phyloP scores from a whole-genome alignment of 176 grass and related monocot genomes.

The Dendrocalamus sinicus region DNA sequence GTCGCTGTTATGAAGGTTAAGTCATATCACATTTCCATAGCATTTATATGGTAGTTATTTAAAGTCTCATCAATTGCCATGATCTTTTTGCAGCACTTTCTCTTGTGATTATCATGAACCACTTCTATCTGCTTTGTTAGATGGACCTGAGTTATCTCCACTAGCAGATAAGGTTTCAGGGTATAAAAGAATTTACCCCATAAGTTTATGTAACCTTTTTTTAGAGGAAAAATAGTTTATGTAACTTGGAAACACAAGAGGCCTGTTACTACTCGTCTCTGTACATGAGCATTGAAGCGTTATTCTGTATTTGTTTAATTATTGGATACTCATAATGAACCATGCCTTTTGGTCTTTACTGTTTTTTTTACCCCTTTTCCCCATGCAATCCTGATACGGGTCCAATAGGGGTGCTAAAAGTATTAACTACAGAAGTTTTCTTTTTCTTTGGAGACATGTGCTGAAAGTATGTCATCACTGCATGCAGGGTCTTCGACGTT shows the following conservation, averaged over 20 bases:
- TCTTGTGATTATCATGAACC: background rate
- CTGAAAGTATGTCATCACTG: background rate
- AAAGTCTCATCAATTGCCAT: background rate
- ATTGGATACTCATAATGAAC: background rate
- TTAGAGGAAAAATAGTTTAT: background rate
- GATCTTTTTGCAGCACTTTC: background rate
- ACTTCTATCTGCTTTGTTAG: background rate
- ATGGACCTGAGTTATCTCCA: background rate
- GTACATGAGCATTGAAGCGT: background rate
- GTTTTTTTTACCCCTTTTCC: background rate
- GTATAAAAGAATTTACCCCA: background rate
- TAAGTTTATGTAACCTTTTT: background rate
- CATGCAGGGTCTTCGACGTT: conserved; percentile 35
- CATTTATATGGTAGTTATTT: background rate
- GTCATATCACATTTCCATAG: background rate
- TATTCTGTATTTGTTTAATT: background rate
- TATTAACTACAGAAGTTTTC: background rate
- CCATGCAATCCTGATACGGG: background rate
- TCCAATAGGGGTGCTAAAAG: background rate
- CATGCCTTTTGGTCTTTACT: background rate
- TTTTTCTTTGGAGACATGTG: background rate
- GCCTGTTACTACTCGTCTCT: background rate
- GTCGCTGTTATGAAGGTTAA: background rate
- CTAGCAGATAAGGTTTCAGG: background rate
- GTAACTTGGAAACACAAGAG: background rate